phyloP scores from a whole-genome alignment of 129 eudicot genomes.

The Tagetes erecta region DNA sequence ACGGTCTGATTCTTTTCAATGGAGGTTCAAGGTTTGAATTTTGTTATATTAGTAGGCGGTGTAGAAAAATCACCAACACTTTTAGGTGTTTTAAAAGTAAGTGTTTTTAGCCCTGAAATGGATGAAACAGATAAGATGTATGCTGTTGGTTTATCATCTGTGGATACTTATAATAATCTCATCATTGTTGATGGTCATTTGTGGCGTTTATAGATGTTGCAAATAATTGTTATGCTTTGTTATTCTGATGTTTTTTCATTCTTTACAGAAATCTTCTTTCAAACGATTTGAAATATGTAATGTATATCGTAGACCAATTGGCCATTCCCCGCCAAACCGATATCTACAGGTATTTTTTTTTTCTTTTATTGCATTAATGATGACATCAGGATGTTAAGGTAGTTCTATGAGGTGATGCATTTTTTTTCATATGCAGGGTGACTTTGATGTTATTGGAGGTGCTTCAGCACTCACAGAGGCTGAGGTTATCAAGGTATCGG shows the following conservation, averaged over 20 bases:
- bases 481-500: constrained; percentile 74
- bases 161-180: constrained; percentile 2
- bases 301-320: constrained; percentile 88
- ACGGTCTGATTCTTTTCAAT: neutral
- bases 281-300: constrained; percentile 80
- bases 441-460: constrained; percentile 94
- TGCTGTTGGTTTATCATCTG: neutral
- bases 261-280: constrained; percentile 75
- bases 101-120: constrained; percentile 7
- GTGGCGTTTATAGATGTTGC: constrained; percentile 5
- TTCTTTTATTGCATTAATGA: constrained; percentile 11
- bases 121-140: neutral
- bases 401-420: constrained; percentile 10
- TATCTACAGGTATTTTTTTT: constrained; percentile 71
- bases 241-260: constrained; percentile 19
- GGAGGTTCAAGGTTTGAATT: neutral
- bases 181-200: constrained; percentile 3
- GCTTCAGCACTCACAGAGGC: constrained; percentile 82
- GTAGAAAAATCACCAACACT: too few relatives aligned
- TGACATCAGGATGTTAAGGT: constrained; percentile 15
- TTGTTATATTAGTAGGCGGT: too few relatives aligned
- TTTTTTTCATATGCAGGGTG: constrained; percentile 54
- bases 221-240: neutral
- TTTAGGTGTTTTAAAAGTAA: neutral
- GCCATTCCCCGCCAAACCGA: constrained; percentile 90